Evolutionary conservation across 805 yeast species (phyloP).

Genomic region (Schizosaccharomyces japonicus): DNA sequence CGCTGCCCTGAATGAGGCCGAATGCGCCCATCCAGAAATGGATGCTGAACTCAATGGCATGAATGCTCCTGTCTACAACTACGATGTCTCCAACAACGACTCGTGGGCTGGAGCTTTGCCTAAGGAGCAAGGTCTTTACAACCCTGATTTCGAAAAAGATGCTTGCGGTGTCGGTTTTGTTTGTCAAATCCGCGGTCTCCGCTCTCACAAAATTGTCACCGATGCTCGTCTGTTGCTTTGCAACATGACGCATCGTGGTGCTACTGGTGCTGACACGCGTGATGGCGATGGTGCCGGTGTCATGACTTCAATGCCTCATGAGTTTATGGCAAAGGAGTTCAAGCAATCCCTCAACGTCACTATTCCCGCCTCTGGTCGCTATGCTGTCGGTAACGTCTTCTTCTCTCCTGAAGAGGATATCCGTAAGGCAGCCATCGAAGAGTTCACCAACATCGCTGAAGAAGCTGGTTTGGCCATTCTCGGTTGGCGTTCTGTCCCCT

Average conservation of each 20-base stretch:
- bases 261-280: conserved; percentile 81
- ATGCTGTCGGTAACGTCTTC: conserved; percentile 85
- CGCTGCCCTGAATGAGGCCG: too few species aligned
- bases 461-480: conserved; percentile 58
- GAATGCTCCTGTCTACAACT: conserved; percentile 26
- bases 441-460: conserved; percentile 61
- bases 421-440: conserved; percentile 41
- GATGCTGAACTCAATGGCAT: too few species aligned
- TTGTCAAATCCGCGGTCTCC: conserved; percentile 70
- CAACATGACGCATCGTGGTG: conserved; percentile 98
- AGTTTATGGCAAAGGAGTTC: conserved; percentile 66
- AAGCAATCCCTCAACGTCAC: conserved; percentile 38
- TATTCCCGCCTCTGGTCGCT: conserved; percentile 61
- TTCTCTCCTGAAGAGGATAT: conserved; percentile 64
- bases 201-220: conserved; percentile 75
- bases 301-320: conserved; percentile 76
- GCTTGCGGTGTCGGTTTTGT: conserved; percentile 98
- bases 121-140: conserved; percentile 64
- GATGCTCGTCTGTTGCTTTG: conserved; percentile 64
- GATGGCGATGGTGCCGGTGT: conserved; percentile 99
- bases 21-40: too few species aligned
- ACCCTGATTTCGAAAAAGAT: conserved; percentile 83
- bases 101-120: conserved; percentile 90
- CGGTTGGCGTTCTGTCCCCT: conserved; percentile 90
- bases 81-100: conserved; percentile 50